These are phyloP conservation scores for Sarocladium oryzae DNA, from an alignment of 2,329 filamentous ascomycete genomes.

Conservation along the genomic window DNA sequence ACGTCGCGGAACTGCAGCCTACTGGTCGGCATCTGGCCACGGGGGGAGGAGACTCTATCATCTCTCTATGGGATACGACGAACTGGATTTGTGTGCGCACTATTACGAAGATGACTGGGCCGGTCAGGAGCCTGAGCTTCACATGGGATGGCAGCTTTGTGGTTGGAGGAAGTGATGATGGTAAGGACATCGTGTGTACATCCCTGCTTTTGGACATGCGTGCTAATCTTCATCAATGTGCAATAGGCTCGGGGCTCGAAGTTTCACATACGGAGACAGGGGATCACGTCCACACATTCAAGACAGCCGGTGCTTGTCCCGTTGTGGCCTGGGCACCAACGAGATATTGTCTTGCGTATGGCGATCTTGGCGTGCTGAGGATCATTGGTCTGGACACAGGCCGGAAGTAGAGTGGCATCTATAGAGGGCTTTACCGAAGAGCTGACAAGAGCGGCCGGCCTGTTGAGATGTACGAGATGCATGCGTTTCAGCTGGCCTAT, in stretches of 20 bases:
- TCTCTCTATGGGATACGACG: conserved; percentile 70
- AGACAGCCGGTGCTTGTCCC: conserved; percentile 57
- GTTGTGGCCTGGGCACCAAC: conserved; percentile 72
- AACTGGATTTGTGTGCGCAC: conserved; percentile 73
- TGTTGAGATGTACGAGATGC: no score
- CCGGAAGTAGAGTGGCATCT: conserved; percentile 23
- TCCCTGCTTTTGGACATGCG: no score
- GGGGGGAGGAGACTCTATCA: conserved; percentile 68
- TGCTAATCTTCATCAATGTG: no score
- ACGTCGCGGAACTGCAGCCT: conserved; percentile 63
- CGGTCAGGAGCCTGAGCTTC: conserved; percentile 68
- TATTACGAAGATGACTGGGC: conserved; percentile 60
- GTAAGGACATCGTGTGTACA: conserved; percentile 30
- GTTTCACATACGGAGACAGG: conserved; percentile 69
- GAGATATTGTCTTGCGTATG: conserved; percentile 67
- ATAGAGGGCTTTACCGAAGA: not conserved
- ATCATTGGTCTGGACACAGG: conserved; percentile 57
- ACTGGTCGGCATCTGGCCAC: conserved; percentile 66
- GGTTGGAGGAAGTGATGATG: conserved; percentile 68
- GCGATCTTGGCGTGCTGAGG: conserved; percentile 60
- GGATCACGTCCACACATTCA: conserved; percentile 65
- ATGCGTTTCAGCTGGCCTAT: no score
- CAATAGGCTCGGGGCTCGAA: conserved; percentile 53
- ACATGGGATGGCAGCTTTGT: conserved; percentile 73
- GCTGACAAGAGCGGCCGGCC: not conserved